These are phyloP conservation scores for Penicillium salamii DNA, from an alignment of 495 filamentous ascomycete species.

Conservation along the genomic window DNA sequence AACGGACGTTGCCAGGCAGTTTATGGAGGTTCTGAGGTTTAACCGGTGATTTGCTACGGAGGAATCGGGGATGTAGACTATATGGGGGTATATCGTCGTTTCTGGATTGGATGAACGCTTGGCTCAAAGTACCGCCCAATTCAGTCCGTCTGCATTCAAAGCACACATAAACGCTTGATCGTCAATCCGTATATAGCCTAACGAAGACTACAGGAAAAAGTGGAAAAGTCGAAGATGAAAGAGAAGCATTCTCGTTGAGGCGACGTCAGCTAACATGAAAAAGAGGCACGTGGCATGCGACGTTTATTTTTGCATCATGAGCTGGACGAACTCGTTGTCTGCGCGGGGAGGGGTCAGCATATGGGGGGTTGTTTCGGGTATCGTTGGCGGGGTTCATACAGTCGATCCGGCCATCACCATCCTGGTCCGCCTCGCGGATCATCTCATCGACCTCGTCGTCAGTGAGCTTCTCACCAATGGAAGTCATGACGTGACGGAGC, in stretches of 20 bases:
- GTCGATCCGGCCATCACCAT: conserved; percentile 95
- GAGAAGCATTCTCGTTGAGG: conserved; percentile 23
- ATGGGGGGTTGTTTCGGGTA: not conserved
- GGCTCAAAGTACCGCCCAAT: conserved; percentile 9
- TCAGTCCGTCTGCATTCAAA: conserved; percentile 22
- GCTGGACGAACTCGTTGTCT: conserved; percentile 99
- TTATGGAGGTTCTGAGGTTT: conserved; percentile 48
- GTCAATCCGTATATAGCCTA: conserved; percentile 26
- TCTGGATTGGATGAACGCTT: conserved; percentile 8
- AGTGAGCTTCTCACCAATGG: conserved; percentile 98
- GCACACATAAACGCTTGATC: conserved; percentile 31
- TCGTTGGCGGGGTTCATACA: conserved; percentile 53
- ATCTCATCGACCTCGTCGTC: conserved; percentile 99
- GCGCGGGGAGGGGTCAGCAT: conserved; percentile 9
- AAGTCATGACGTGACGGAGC: conserved; percentile 98
- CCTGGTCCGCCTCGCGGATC: conserved; percentile 99
- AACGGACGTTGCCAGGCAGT: conserved; percentile 45
- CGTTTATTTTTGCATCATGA: conserved; percentile 99
- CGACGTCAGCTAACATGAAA: conserved; percentile 33
- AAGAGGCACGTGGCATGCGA: conserved; percentile 20
- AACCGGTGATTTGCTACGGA: conserved; percentile 29
- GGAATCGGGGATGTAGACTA: no score
- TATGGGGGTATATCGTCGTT: no score
- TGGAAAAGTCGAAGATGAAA: conserved; percentile 23
- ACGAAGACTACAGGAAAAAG: conserved; percentile 33